Percentiles rank a stretch among this genome's conserved stretches.
phyloP scores from a whole-genome alignment of 495 filamentous ascomycete genomes.

The Entonaema liquescens region DNA sequence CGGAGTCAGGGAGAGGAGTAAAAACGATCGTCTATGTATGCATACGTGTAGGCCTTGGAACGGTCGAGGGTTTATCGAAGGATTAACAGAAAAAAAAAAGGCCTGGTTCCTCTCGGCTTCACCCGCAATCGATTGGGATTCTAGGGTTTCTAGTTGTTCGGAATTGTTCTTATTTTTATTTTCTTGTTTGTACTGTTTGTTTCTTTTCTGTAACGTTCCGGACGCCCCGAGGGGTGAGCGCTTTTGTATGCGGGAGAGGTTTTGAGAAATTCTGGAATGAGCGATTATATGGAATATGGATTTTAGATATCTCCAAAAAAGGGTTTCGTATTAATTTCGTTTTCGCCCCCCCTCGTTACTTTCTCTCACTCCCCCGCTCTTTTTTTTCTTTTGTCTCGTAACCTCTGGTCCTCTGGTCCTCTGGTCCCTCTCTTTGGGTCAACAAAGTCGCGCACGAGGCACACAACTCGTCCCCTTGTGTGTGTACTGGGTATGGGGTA shows the following conservation, averaged over 20 bases:
- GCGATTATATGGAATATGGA: slow-evolving; percentile 26
- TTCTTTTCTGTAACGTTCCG: not conserved
- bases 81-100: no score
- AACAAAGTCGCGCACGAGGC: slow-evolving; percentile 33
- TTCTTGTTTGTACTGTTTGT: slow-evolving; percentile 3
- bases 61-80: slow-evolving; percentile 30
- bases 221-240: slow-evolving; percentile 10
- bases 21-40: slow-evolving; percentile 32
- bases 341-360: slow-evolving; percentile 12
- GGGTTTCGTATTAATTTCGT: slow-evolving; percentile 26
- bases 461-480: not conserved
- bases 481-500: no score
- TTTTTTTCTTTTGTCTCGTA: not conserved
- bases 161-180: not conserved
- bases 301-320: slow-evolving; percentile 3
- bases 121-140: slow-evolving; percentile 3
- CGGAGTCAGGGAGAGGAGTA: slow-evolving; percentile 2
- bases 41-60: slow-evolving; percentile 37
- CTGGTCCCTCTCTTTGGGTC: slow-evolving; percentile 5
- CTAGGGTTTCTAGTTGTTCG: not conserved
- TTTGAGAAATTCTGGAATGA: slow-evolving; percentile 30
- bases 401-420: no score
- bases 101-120: no score
- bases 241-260: slow-evolving; percentile 18
- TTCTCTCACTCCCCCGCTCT: slow-evolving; percentile 2